Evolutionary conservation across 108 stramenopile species (phyloP).

Genomic region (Asterionellopsis glacialis): DNA sequence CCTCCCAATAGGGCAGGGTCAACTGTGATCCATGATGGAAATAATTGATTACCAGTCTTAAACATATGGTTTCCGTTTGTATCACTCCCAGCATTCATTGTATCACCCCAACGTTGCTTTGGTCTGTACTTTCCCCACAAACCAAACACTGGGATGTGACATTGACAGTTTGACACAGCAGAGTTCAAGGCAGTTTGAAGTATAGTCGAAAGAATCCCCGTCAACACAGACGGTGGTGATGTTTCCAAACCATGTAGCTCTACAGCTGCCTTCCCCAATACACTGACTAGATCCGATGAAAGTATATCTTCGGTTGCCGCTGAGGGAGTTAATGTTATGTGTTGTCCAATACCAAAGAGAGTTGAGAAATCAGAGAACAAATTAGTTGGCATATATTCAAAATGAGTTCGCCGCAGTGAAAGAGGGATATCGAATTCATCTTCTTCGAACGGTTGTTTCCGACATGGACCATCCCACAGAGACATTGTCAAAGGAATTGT

Average conservation of each 20-base stretch:
- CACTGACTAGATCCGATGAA: slow-evolving; percentile 17
- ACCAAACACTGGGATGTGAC: slow-evolving; percentile 74
- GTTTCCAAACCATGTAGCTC: slow-evolving; percentile 29
- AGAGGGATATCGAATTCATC: slow-evolving; percentile 10
- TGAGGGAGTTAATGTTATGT: slow-evolving; percentile 62
- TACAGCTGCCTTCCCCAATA: slow-evolving; percentile 14
- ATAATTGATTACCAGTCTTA: background rate
- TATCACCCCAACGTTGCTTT: background rate
- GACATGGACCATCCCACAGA: slow-evolving; percentile 57
- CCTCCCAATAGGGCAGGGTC: too few relatives aligned
- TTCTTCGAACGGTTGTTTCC: background rate
- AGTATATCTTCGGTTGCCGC: slow-evolving; percentile 10
- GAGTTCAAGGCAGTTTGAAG: slow-evolving; percentile 72
- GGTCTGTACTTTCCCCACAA: slow-evolving; percentile 63
- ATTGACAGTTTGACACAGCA: slow-evolving; percentile 56
- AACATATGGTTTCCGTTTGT: background rate
- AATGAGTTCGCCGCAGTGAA: slow-evolving; percentile 18
- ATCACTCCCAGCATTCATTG: background rate
- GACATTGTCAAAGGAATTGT: slow-evolving; percentile 58
- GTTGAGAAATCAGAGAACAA: slow-evolving; percentile 57
- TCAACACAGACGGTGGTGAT: slow-evolving; percentile 20
- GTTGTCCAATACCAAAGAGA: slow-evolving; percentile 83
- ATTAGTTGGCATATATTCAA: slow-evolving; percentile 19
- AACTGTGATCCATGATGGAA: background rate
- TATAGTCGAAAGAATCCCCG: slow-evolving; percentile 23